Evolutionary conservation across 257 asterid genomes (phyloP).

Genomic region (Przewalskia tangutica): DNA sequence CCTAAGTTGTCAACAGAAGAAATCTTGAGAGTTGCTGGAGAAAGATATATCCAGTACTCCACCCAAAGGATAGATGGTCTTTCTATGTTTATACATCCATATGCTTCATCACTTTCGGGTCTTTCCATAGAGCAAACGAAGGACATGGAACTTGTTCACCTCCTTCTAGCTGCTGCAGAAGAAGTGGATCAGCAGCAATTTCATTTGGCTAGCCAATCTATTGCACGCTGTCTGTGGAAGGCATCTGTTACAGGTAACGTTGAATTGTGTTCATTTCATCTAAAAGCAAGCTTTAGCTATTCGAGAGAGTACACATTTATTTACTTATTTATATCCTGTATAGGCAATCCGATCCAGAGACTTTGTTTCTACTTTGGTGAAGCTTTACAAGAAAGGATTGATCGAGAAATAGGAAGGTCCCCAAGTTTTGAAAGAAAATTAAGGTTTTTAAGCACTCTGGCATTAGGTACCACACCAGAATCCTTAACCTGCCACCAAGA

Average conservation of each 20-base stretch:
- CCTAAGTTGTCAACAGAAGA: conserved; percentile 36
- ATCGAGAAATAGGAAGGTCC: conserved; percentile 19
- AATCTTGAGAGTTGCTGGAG: conserved; percentile 45
- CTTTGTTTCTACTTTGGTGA: conserved; percentile 37
- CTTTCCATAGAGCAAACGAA: conserved; percentile 32
- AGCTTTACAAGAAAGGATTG: conserved; percentile 38
- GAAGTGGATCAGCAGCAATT: conserved; percentile 23
- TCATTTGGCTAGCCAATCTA: conserved; percentile 28
- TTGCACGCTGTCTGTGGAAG: conserved; percentile 30
- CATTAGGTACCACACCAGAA: conserved; percentile 30
- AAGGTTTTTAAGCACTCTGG: conserved; percentile 9
- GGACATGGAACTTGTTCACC: conserved; percentile 44
- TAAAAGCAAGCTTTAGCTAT: not conserved
- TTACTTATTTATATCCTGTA: not conserved
- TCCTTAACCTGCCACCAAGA: conserved; percentile 38
- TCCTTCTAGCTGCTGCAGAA: conserved; percentile 47
- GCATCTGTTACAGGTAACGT: conserved; percentile 26
- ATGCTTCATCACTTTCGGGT: conserved; percentile 34
- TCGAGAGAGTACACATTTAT: not conserved
- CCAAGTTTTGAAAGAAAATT: not conserved
- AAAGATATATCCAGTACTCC: conserved; percentile 49
- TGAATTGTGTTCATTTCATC: too few species aligned
- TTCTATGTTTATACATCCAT: conserved; percentile 47
- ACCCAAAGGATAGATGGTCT: conserved; percentile 38
- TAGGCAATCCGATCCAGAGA: conserved; percentile 50